Evolutionary conservation across 2,329 filamentous ascomycete species (phyloP), one percentile per base, ranked within the genome.

Genomic region (Aureobasidium leucospermi): DNA sequence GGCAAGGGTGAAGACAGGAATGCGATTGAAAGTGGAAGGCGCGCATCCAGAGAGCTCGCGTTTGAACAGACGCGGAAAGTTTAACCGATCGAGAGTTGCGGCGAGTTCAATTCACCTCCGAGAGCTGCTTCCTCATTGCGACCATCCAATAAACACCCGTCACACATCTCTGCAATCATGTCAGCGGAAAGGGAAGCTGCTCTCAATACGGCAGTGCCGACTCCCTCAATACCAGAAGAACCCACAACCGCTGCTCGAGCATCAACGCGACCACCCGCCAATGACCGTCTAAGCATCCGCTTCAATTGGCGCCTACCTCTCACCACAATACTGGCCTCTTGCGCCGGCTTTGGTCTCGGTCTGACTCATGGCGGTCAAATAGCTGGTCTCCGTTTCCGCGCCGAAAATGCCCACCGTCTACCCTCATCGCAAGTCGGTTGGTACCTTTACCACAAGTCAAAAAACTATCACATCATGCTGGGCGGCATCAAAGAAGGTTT

Each of bases 381-480:
- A 32, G 58, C 67, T 45, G 62, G 61, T n/a, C 80, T 96, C 60
- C 87, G 88, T 41, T 99, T 96, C 77, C 87, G 93, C 59, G 94
- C 94, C 62, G 94, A 99, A 75, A 96, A 99, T 70, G 91, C 94
- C 1, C 94, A 99, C 78, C 89, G 93, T 65, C 85, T 96, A 63
- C 94, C 94, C 19, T 85, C 84, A 3, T 86, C 86, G 1, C 86
- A 89, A 29, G 84, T 86, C 2, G 93, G 91, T 16, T 99, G 94
- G 94, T 99, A 93, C 71, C 83, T 97, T n/a, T 99, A 99, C 74
- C 93, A 97, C 78, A 96, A 96, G 76, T 90, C 85, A 71, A 97
- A 97, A 75, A 97, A 96, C 74, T 97, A 99, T 76, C 85, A 90
- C 67, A 82, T 88, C 55, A 86, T 89, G 67, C 81, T 88, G 23